Base-by-base conservation (phyloP, 2,329 filamentous ascomycete genomes). In the Colletotrichum noveboracense region DNA sequence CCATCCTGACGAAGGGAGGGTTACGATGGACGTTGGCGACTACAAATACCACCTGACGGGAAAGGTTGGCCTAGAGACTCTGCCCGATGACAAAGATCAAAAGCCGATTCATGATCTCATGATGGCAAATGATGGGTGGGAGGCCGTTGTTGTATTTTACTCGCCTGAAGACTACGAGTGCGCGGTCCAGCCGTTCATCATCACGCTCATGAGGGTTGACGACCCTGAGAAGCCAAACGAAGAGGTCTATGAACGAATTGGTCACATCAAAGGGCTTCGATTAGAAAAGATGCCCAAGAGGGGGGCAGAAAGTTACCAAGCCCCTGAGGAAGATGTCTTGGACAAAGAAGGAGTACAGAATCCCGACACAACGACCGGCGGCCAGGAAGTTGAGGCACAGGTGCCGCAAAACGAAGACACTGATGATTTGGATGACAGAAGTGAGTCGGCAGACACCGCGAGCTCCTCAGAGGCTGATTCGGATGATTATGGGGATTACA, bases 301-400 rank as follows among this genome's bases (percentile, higher is more conserved):
- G 18, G 0, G 18, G 18, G 16, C 1, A 0, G 38, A 18, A 43
- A 18, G 34, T 5, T 9, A 3, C 5, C 9, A 43, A 43, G 18
- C 18, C 9, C 18, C 38, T 2, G 18, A 10, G 38, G 9, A n/a
- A n/a, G 5, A 6, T n/a, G 38, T n/a, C 9, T 43, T n/a, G 18
- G 38, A 1, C 5, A 43, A 2, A 9, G 16, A 3, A 12, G 38
- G 1, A 36, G 0, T 7, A 1, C 34, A 2, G 1, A 36, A 18
- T 18, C 1, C 16, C 4, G 36, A 9, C 14, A 38, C 8, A 38
- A 18, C 16, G 16, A 18, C 16, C 16, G 5, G 36, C 16, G 16
- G 36, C 8, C 36, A 6, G 1, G 16, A 38, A 18, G 8, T 18
- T 2, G 36, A 38, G 16, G 2, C 1, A 18, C 1, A 38, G 36